A percentile compares a stretch with the other conserved stretches of the same genome.
Evolutionary conservation across 495 filamentous ascomycete genomes (phyloP).

Genomic region (Paragyromitra xinjiangensis): DNA sequence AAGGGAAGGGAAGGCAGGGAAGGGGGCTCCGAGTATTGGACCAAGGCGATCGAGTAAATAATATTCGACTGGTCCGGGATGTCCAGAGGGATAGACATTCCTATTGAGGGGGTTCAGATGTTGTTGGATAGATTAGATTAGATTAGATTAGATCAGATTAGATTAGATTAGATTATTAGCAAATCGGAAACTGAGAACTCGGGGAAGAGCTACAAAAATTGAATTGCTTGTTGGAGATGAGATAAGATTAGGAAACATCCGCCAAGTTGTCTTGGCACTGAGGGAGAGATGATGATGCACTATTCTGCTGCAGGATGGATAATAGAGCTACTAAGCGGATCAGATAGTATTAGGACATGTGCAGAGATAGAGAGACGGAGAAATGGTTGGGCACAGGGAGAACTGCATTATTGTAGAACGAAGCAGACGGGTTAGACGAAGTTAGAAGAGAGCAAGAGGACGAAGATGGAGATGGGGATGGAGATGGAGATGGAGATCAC

Average conservation of each 20-base stretch:
- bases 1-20: conserved; percentile 2
- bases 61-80: conserved; percentile 6
- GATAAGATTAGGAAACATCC: not conserved
- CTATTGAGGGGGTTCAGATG: conserved; percentile 12
- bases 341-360: not conserved
- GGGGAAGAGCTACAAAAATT: not conserved
- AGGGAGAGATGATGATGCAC: not conserved
- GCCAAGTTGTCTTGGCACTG: not conserved
- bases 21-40: conserved; percentile 17
- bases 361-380: not conserved
- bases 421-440: not conserved
- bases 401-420: not conserved
- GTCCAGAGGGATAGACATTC: conserved; percentile 41
- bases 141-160: not conserved
- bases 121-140: conserved; percentile 4
- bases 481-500: not conserved
- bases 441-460: not conserved
- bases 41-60: conserved; percentile 13
- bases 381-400: not conserved
- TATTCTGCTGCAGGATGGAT: not conserved
- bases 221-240: not conserved
- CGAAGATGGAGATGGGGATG: not conserved
- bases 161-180: not conserved
- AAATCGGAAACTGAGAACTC: not conserved
- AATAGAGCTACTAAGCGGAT: not conserved